Base-by-base conservation (phyloP, 1,139 yeast genomes). In the Spathaspora sp. region DNA sequence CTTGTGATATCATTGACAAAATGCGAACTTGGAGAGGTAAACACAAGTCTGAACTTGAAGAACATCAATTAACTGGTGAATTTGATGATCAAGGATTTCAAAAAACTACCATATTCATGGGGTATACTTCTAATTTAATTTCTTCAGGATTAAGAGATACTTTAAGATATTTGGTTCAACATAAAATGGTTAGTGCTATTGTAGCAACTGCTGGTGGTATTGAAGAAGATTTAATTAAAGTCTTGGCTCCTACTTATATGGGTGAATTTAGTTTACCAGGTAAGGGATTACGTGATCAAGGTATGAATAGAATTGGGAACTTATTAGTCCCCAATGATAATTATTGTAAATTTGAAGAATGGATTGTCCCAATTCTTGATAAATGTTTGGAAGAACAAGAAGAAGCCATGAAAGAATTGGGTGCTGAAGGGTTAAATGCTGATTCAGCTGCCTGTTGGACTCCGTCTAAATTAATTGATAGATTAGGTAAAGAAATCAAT, bases 171-270 rank as follows among this genome's bases (percentile, higher is more conserved):
- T 76, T 95, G 56, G 98, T 89, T 36, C 95, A 93, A 67, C 85
- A 95, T 71, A 90, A 90, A 66, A 88, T 87, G 82, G 97, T 93
- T 41, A 86, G 91, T 57, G 98, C 96, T 16, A 82, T 93, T 58
- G 99, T 95, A 43, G 87, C 99, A 9, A 80, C 91, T 51, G 99
- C 97, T 18, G 99, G 99, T 54, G 99, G 99, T 54, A 83, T 93
- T 52, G 99, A 93, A 67, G 99, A 93, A 68, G 99, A 93, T 69
- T 72, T 95, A 48, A 93, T 93, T 72, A 93, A 93, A 66, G 90
- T 96, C 62, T 76, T 93, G 51, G 99, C 98, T 1, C 96, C 97
- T 47, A 93, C 99, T 2, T 91, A 85, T 60, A 74, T 93, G 76
- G 97, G 99, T 44, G 97, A 90, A 42, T 93, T 90, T 64, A 65